Evolutionary conservation across 2,329 filamentous ascomycete genomes (phyloP).

Genomic region (Magnaporthiopsis poae): DNA sequence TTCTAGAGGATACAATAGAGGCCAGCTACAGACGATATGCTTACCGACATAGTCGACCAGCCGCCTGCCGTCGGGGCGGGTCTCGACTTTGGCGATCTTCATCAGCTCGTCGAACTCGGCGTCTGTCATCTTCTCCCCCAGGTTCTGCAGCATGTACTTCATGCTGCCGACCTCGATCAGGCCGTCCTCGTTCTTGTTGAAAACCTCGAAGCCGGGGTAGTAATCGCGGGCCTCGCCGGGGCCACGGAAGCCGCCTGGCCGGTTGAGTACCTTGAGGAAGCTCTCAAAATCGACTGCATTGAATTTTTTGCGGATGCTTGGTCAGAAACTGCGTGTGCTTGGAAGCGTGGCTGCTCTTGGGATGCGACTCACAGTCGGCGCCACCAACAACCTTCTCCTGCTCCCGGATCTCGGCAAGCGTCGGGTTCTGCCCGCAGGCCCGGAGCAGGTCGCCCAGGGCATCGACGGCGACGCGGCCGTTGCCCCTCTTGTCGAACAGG

Average conservation of each 20-base stretch:
- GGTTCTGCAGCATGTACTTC: slow-evolving; percentile 93
- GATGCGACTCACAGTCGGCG: slow-evolving; percentile 64
- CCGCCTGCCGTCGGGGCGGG: slow-evolving; percentile 56
- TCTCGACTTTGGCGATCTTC: slow-evolving; percentile 78
- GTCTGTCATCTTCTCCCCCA: slow-evolving; percentile 98
- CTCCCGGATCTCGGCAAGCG: slow-evolving; percentile 81
- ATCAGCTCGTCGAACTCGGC: slow-evolving; percentile 98
- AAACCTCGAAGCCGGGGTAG: slow-evolving; percentile 96
- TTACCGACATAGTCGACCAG: slow-evolving; percentile 95
- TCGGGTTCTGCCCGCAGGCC: slow-evolving; percentile 96
- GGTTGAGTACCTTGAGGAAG: slow-evolving; percentile 93
- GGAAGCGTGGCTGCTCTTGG: neutral
- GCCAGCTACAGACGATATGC: neutral
- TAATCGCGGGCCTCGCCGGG: slow-evolving; percentile 97
- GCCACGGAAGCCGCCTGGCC: slow-evolving; percentile 94
- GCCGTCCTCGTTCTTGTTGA: slow-evolving; percentile 97
- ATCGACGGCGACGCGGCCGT: slow-evolving; percentile 77
- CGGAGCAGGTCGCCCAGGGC: slow-evolving; percentile 87
- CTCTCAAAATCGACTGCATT: slow-evolving; percentile 86
- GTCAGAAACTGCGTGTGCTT: neutral
- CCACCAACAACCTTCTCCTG: slow-evolving; percentile 80
- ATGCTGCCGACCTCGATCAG: slow-evolving; percentile 97
- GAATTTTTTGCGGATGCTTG: neutral
- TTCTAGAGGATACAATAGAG: neutral
- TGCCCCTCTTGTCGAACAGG: slow-evolving; percentile 98